A percentile compares a stretch with the other conserved stretches of the same genome.
These are phyloP conservation scores for Entrophospora sp. DNA, from an alignment of 192 early-diverging fungal genomes.

Conservation along the genomic window DNA sequence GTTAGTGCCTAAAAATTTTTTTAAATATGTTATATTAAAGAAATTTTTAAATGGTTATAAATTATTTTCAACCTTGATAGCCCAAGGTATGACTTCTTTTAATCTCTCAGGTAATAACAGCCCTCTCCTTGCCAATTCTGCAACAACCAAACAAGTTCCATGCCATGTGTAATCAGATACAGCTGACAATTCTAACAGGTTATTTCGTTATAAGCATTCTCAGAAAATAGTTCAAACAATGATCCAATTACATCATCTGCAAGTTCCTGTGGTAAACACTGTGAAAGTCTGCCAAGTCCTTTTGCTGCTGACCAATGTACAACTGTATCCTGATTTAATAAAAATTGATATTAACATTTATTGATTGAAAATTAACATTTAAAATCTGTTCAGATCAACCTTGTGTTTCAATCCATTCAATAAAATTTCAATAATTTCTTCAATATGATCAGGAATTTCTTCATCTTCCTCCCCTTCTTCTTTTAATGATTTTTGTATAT, in stretches of 20 bases:
- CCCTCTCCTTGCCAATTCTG: conserved; percentile 84
- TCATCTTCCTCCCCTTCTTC: conserved; percentile 51
- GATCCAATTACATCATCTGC: conserved; percentile 75
- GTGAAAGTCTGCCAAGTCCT: conserved; percentile 83
- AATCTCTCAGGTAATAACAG: conserved; percentile 68
- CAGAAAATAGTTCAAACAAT: conserved; percentile 73
- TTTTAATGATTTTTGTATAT: conserved; percentile 12
- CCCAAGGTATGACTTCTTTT: conserved; percentile 69
- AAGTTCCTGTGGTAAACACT: conserved; percentile 68
- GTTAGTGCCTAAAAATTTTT: conserved; percentile 54
- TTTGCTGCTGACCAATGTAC: conserved; percentile 98
- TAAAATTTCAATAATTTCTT: conserved; percentile 74
- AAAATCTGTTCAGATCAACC: conserved; percentile 39
- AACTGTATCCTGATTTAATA: conserved; percentile 89
- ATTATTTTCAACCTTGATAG: conserved; percentile 59
- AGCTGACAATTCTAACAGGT: conserved; percentile 54
- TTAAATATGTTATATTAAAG: too few species aligned
- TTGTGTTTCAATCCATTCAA: conserved; percentile 76
- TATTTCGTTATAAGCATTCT: conserved; percentile 54
- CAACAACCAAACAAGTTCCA: conserved; percentile 82
- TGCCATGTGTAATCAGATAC: conserved; percentile 93
- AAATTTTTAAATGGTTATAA: too few species aligned
- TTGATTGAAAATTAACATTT: neutral
- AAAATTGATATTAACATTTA: too few species aligned
- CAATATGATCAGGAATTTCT: conserved; percentile 77